phyloP scores from a whole-genome alignment of 2,329 filamentous ascomycete genomes.

The Fusarium succisae region DNA sequence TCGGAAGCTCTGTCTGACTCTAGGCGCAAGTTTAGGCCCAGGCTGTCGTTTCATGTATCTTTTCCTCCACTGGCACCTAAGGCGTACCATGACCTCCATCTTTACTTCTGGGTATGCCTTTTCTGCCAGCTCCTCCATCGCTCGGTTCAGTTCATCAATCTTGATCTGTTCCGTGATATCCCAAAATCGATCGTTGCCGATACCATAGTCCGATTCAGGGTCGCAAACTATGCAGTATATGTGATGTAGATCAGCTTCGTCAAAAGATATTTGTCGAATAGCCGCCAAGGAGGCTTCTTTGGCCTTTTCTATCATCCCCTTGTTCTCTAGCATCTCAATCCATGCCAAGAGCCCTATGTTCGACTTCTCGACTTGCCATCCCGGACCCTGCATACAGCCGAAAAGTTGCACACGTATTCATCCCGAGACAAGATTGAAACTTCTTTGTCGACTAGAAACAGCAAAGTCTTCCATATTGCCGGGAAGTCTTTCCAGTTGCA shows the following conservation, averaged over 20 bases:
- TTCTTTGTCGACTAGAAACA: too few species aligned
- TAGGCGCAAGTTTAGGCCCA: rapidly evolving
- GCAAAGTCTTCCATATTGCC: too few species aligned
- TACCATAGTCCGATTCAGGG: too few species aligned
- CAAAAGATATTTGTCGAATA: background rate
- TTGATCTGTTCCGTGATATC: background rate
- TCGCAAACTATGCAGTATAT: background rate
- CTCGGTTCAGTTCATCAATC: background rate
- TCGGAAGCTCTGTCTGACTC: too few species aligned
- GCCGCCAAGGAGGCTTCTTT: background rate
- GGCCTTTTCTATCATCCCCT: background rate
- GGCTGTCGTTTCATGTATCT: rapidly evolving
- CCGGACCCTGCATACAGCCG: too few species aligned
- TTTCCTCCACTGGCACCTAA: too few species aligned
- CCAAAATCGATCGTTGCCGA: background rate
- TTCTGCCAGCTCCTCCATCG: background rate
- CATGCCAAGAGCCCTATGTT: too few species aligned
- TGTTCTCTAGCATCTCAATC: background rate
- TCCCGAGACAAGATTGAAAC: too few species aligned
- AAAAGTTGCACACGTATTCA: rapidly evolving
- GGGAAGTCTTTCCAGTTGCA: too few species aligned
- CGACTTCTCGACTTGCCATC: too few species aligned
- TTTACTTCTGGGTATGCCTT: background rate
- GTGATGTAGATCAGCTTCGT: background rate
- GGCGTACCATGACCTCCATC: background rate